phyloP scores from a whole-genome alignment of 2,329 filamentous ascomycete species.

The Colletotrichum caudatum region DNA sequence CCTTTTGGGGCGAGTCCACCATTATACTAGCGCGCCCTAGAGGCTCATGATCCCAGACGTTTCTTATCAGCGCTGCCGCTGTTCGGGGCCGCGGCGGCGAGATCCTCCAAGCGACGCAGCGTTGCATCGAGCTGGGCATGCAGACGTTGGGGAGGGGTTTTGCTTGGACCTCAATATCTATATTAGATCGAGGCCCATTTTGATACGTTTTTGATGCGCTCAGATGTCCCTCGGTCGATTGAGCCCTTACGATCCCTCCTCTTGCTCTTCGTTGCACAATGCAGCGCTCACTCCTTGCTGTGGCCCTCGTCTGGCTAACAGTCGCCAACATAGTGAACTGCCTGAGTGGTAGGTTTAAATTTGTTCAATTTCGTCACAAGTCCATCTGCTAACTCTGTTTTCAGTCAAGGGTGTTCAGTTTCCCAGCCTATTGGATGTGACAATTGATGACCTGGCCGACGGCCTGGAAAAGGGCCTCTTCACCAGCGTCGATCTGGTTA shows the following conservation, averaged over 20 bases:
- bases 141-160: not conserved
- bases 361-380: not conserved
- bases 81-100: slow-evolving; percentile 10
- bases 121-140: slow-evolving; percentile 18
- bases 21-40: not conserved
- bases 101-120: slow-evolving; percentile 23
- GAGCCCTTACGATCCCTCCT: too few relatives aligned
- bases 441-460: slow-evolving; percentile 49
- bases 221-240: not conserved
- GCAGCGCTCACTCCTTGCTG: not conserved
- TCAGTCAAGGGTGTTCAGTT: slow-evolving; percentile 42
- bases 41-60: not conserved
- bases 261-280: not conserved
- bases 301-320: slow-evolving; percentile 27
- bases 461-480: slow-evolving; percentile 51
- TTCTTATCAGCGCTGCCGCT: slow-evolving; percentile 27
- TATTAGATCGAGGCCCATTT: not conserved
- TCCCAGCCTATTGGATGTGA: slow-evolving; percentile 51
- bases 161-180: not conserved
- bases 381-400: not conserved
- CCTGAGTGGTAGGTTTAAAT: slow-evolving; percentile 21
- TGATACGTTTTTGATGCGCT: too few relatives aligned
- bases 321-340: slow-evolving; percentile 18
- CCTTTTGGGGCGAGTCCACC: slow-evolving; percentile 15
- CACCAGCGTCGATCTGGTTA: slow-evolving; percentile 53